Evolutionary conservation across 148 eudicot genomes (phyloP).

Genomic region (Beta vulgaris): DNA sequence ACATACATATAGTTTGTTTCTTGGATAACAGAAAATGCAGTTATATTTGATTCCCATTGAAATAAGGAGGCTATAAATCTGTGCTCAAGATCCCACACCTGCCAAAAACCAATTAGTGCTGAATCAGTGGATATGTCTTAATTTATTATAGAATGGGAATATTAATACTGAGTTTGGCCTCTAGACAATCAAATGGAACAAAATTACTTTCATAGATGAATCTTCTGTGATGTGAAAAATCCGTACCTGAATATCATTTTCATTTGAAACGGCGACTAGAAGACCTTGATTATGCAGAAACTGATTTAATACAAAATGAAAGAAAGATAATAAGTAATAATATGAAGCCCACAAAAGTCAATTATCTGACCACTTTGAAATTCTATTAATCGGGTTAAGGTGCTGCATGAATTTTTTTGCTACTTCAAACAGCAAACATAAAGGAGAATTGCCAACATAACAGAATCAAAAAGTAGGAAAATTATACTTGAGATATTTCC

Average conservation of each 20-base stretch:
- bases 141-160: not conserved
- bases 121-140: conserved; percentile 8
- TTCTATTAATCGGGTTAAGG: not conserved
- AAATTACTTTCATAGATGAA: not conserved
- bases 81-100: conserved; percentile 93
- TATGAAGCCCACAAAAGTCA: not conserved
- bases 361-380: not conserved
- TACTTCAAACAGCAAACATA: not conserved
- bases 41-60: conserved; percentile 86
- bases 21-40: conserved; percentile 70
- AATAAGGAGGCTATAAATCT: conserved; percentile 61
- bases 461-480: not conserved
- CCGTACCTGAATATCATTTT: conserved; percentile 83
- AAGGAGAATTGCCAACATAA: not conserved
- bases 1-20: conserved; percentile 77
- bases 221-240: conserved; percentile 9
- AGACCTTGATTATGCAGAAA: conserved; percentile 93
- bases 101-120: conserved; percentile 26
- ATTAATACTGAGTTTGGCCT: not conserved
- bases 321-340: conserved; percentile 16
- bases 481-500: not conserved
- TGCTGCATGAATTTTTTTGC: not conserved
- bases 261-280: conserved; percentile 71
- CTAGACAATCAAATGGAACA: not conserved
- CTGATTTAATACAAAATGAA: conserved; percentile 45